phyloP scores from a whole-genome alignment of 169 alveolate genomes.

The Amoebophrya sp. region DNA sequence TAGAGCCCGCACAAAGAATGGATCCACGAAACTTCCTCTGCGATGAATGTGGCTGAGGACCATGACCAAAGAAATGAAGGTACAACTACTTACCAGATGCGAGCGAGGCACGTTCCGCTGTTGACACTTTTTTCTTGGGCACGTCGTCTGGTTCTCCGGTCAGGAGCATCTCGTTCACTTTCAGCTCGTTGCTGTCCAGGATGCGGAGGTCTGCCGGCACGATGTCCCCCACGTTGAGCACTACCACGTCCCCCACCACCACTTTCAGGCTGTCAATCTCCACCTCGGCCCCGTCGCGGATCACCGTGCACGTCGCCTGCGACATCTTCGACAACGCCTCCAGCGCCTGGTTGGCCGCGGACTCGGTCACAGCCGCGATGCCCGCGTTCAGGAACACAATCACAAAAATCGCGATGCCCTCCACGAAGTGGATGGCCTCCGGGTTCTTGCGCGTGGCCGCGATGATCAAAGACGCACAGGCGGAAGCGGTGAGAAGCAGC shows the following conservation, averaged over 20 bases:
- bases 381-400: conserved; percentile 71
- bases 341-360: too few relatives aligned
- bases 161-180: conserved; percentile 80
- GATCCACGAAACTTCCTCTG: neutral
- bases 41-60: neutral
- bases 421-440: conserved; percentile 39
- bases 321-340: conserved; percentile 4
- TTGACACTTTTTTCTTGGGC: neutral
- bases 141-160: conserved; percentile 71
- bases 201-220: conserved; percentile 84
- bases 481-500: neutral
- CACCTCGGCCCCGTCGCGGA: neutral
- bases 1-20: too few relatives aligned
- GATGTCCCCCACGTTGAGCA: conserved; percentile 68
- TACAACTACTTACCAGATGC: neutral
- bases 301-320: neutral
- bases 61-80: neutral
- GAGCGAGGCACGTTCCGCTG: too few relatives aligned
- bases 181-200: conserved; percentile 69
- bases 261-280: neutral
- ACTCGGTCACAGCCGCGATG: conserved; percentile 56
- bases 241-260: conserved; percentile 64
- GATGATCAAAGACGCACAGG: neutral
- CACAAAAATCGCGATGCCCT: conserved; percentile 65
- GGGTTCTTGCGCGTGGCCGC: neutral